Evolutionary conservation across 2,329 filamentous ascomycete genomes (phyloP).

Genomic region (Tolypocladium ophioglossoides): DNA sequence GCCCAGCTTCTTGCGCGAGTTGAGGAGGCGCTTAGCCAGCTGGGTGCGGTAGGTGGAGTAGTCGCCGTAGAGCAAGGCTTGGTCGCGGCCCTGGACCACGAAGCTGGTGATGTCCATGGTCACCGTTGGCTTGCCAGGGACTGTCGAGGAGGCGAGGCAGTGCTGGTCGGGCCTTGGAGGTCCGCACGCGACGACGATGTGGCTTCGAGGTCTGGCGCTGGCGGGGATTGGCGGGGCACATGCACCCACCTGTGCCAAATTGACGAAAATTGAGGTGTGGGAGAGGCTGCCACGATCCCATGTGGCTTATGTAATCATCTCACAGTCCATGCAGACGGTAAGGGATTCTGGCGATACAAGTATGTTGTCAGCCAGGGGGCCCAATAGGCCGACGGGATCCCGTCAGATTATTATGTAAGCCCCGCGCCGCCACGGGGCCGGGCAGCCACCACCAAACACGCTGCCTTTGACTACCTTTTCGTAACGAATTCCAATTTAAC

Average conservation of each 20-base stretch:
- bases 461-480: no score
- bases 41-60: constrained; percentile 76
- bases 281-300: neutral
- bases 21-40: constrained; percentile 71
- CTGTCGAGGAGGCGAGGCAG: neutral
- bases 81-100: constrained; percentile 67
- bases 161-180: neutral
- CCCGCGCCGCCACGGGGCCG: no score
- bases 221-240: constrained; percentile 1
- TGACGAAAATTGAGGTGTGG: constrained; percentile 3
- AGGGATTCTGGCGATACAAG: no score
- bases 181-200: neutral
- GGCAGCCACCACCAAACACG: no score
- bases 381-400: no score
- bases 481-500: no score
- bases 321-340: no score
- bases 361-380: no score
- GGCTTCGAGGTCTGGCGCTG: neutral
- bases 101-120: constrained; percentile 86
- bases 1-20: constrained; percentile 73
- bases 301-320: neutral
- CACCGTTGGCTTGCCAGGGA: neutral
- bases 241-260: neutral
- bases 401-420: no score
- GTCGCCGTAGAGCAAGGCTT: constrained; percentile 79